phyloP scores from a whole-genome alignment of 2,329 filamentous ascomycete genomes.

The Eutypella sp. region DNA sequence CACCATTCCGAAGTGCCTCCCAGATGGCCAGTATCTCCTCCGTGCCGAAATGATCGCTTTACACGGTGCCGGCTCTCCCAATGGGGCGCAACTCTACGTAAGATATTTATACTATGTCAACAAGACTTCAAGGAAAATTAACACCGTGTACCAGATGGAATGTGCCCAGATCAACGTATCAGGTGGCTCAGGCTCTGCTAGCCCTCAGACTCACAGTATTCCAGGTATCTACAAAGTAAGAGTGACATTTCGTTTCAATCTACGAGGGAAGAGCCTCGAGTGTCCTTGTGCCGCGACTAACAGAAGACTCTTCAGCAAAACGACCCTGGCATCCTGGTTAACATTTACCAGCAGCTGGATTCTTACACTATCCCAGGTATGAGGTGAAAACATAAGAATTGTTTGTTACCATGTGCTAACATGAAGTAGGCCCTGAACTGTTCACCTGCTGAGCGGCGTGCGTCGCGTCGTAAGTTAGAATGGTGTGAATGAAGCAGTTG shows the following conservation, averaged over 20 bases:
- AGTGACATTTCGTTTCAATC: no score
- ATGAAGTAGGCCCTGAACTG: constrained; percentile 14
- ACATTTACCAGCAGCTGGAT: constrained; percentile 32
- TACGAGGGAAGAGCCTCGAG: no score
- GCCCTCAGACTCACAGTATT: constrained; percentile 29
- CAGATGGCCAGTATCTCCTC: constrained; percentile 53
- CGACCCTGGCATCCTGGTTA: constrained; percentile 33
- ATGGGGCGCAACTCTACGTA: constrained; percentile 43
- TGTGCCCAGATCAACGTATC: constrained; percentile 32
- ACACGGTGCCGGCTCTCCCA: constrained; percentile 39
- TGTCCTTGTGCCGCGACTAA: no score
- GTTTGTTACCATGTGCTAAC: no score
- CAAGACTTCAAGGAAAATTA: no score
- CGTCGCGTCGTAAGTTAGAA: not conserved
- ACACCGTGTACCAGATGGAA: constrained; percentile 31
- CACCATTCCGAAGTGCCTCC: constrained; percentile 47
- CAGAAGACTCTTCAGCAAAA: constrained; percentile 11
- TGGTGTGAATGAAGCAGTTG: not conserved
- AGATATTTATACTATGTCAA: no score
- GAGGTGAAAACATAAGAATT: no score
- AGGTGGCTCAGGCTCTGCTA: constrained; percentile 23
- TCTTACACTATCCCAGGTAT: constrained; percentile 28
- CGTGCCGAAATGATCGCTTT: constrained; percentile 57
- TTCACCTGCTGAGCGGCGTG: constrained; percentile 16
- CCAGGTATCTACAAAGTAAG: constrained; percentile 33